Evolutionary conservation across 352 stramenopile species (phyloP), one percentile per base, ranked within the genome.

Genomic region (Poterioochromonas sp.): DNA sequence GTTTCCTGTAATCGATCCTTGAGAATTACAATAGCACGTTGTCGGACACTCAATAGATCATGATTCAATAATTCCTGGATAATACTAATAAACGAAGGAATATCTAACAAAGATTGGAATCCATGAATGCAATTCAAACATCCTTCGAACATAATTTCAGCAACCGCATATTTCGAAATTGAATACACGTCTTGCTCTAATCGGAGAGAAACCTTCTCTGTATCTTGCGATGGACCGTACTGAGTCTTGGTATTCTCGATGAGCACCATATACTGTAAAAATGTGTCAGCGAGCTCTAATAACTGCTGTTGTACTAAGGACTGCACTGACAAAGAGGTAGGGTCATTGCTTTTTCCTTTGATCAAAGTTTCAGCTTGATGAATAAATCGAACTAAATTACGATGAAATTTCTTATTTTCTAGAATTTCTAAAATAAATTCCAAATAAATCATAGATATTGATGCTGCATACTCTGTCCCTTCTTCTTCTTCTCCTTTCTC

Each of bases 41-140:
- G 77, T 2, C 81, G n/a, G 8, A 79, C 2, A 11, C 22, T 34
- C 43, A 53, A 26, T 22, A 83, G 71, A 73, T 84, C 80, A 49
- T 80, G 76, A 44, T 73, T 29, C 5, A 84, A 44, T 18, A 84
- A 77, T 54, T 84, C 81, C 60, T 82, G 76, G 0, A 81, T 76
- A 20, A 84, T 80, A 1, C 40, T 63, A 2, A 84, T 76, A 49
- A 84, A 84, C 2, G 71, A 78, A 18, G 81, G 81, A 20, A 77
- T 51, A 63, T 81, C 82, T 0, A 84, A 64, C 11, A 84, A 53
- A 32, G 40, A 73, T 58, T 84, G 80, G 0, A 84, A 29, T 1
- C 51, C 77, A 29, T 79, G 76, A 35, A 84, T 78, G 47, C 77
- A 53, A 62, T 78, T 39, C 34, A 32, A 15, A 47, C 26, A 78